Base-by-base conservation (phyloP, 352 stramenopile species). In the Phytophthora kernoviae region DNA sequence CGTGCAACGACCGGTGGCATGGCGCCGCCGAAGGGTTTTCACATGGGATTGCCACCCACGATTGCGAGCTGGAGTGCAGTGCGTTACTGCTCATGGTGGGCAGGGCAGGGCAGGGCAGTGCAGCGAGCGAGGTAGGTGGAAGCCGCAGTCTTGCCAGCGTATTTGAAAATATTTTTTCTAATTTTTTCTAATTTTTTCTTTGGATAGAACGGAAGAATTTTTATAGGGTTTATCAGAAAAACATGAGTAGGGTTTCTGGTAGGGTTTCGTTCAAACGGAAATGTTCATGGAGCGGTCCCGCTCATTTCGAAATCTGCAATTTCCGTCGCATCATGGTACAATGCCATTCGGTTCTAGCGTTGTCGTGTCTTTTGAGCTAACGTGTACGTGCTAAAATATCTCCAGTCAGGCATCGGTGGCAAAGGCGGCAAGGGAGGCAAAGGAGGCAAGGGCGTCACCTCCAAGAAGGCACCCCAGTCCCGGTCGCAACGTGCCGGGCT, bases 401-500 rank as follows among this genome's bases (percentile, higher is more conserved):
- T 56, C 24, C 57, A 94, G 86, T 93, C 84, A 58, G 78, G 77
- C 39, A 82, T 93, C 46, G 96, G 93, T 58, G 94, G 95, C 39
- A 98, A 98, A 77, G 96, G 95, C 45, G 95, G 95, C 54, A 98
- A 98, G 70, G 97, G 96, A 68, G 97, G 97, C 78, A 99, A 99
- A 87, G 98, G 98, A 44, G 98, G 97, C 70, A 99, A 99, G 77
- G 97, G 96, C 51, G 96, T 98, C 30, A 98, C 97, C 39, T 93
- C 94, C 66, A 99, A 99, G 90, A 99, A 99, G 78, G 96, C 97
- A 39, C 97, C 98, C 42, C 96, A 99, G 84, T 99, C 96, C 45
- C 91, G 98, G 62, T 99, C 97, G 51, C 96, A 96, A 55, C 97
- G 98, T 70, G 98, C 98, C 12, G 98, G 98, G 45, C 87, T 99